Percentiles rank a stretch among this genome's conserved stretches.
These are phyloP conservation scores for Thermothelomyces thermophilus DNA, from an alignment of 2,329 filamentous ascomycete species.

Conservation along the genomic window DNA sequence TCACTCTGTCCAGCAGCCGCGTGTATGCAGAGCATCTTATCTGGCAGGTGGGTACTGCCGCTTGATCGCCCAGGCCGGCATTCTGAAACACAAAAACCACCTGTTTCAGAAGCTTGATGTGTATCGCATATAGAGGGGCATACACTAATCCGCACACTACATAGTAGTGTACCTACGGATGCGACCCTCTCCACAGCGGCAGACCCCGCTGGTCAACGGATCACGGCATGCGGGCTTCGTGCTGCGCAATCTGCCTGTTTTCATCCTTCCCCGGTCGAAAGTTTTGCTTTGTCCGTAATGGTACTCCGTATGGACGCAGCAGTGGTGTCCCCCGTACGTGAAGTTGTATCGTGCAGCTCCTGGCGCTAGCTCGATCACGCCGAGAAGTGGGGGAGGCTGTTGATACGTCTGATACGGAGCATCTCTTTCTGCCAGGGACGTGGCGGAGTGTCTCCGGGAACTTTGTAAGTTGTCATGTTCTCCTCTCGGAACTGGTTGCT, in stretches of 20 bases:
- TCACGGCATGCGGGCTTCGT: background rate
- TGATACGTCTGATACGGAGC: too few species aligned
- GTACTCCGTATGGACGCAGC: too few species aligned
- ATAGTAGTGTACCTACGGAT: too few species aligned
- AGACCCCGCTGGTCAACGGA: background rate
- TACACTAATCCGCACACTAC: too few species aligned
- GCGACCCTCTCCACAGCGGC: background rate
- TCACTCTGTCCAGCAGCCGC: too few species aligned
- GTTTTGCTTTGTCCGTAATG: background rate
- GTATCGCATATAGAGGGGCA: too few species aligned
- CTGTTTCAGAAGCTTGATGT: constrained; percentile 7
- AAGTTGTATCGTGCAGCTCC: constrained; percentile 9
- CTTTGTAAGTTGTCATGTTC: too few species aligned
- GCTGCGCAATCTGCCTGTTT: background rate
- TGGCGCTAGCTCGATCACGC: constrained; percentile 2
- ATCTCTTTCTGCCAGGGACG: too few species aligned
- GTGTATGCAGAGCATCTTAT: constrained; percentile 5
- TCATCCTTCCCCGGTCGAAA: background rate
- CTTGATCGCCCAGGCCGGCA: constrained; percentile 4
- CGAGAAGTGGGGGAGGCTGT: background rate
- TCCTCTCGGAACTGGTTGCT: too few species aligned
- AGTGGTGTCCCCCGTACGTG: too few species aligned
- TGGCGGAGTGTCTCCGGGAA: too few species aligned
- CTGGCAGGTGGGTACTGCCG: constrained; percentile 3
- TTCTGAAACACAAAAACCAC: constrained; percentile 11